A percentile compares a stretch with the other conserved stretches of the same genome.
Evolutionary conservation across 2,329 filamentous ascomycete species (phyloP).

Genomic region (Hypoxylon sp.): DNA sequence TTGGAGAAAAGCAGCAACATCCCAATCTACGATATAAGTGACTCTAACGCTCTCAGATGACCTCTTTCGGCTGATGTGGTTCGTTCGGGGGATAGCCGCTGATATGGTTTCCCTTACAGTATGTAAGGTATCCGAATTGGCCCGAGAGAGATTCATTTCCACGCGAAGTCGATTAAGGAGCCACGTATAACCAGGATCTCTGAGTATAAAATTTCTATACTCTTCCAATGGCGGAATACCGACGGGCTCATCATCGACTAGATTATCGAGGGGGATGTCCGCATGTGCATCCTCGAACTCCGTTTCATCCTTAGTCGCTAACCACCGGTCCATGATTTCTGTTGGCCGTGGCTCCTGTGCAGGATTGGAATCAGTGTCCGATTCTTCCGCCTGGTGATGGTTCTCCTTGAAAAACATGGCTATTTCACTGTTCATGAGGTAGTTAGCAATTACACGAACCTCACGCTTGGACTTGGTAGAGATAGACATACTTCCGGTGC

Average conservation of each 20-base stretch:
- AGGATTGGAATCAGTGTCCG: neutral
- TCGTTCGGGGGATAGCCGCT: neutral
- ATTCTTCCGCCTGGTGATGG: neutral
- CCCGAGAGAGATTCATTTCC: slow-evolving; percentile 11
- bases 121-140: neutral
- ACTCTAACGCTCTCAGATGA: slow-evolving; percentile 6
- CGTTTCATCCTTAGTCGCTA: neutral
- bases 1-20: slow-evolving; percentile 21
- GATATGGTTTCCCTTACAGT: slow-evolving; percentile 12
- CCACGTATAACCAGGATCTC: slow-evolving; percentile 20
- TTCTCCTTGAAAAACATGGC: neutral
- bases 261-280: neutral
- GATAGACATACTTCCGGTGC: neutral
- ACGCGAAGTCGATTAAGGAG: slow-evolving; percentile 27
- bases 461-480: neutral
- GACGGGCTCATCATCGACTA: neutral
- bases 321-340: neutral
- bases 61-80: slow-evolving; percentile 6
- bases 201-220: neutral
- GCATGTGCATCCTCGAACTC: neutral
- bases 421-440: neutral
- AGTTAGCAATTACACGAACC: neutral
- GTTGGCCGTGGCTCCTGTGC: neutral
- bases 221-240: neutral
- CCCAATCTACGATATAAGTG: slow-evolving; percentile 26